A percentile compares a stretch with the other conserved stretches of the same genome.
These are phyloP conservation scores for Botrytis squamosa DNA, from an alignment of 2,329 filamentous ascomycete species.

Conservation along the genomic window DNA sequence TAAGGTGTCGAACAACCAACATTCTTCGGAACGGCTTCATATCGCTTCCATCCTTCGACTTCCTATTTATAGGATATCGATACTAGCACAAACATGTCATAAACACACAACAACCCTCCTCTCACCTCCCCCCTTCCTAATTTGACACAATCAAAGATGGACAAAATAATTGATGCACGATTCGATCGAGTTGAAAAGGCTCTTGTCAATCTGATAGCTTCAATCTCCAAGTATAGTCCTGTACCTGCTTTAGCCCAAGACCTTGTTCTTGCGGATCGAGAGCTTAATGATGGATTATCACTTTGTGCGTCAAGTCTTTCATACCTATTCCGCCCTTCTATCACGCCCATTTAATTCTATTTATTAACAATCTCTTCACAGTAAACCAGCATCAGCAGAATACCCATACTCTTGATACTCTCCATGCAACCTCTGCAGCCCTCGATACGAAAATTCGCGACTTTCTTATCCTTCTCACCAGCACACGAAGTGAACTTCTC, in stretches of 20 bases:
- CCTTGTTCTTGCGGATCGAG: constrained; percentile 67
- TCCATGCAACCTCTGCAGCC: constrained; percentile 63
- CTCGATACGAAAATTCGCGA: constrained; percentile 73
- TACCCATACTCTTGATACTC: constrained; percentile 62
- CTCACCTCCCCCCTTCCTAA: background rate
- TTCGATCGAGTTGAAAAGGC: constrained; percentile 67
- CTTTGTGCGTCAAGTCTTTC: constrained; percentile 49
- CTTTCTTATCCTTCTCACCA: constrained; percentile 67
- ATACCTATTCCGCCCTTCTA: background rate
- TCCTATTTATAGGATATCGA: constrained; percentile 1
- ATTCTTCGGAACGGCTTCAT: background rate
- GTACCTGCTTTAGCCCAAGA: constrained; percentile 65
- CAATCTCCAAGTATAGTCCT: constrained; percentile 79
- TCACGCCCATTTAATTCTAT: background rate
- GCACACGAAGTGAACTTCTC: constrained; percentile 70
- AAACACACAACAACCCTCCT: background rate
- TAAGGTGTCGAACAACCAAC: background rate
- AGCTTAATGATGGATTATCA: constrained; percentile 64
- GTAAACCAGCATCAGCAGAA: constrained; percentile 76
- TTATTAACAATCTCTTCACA: constrained; percentile 37
- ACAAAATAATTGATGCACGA: constrained; percentile 58
- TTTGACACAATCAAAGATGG: constrained; percentile 47
- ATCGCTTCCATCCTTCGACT: background rate
- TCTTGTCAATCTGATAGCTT: constrained; percentile 70
- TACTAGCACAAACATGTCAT: constrained; percentile 8